phyloP scores from a whole-genome alignment of 2,329 filamentous ascomycete genomes.

The Aschersonia sp. region DNA sequence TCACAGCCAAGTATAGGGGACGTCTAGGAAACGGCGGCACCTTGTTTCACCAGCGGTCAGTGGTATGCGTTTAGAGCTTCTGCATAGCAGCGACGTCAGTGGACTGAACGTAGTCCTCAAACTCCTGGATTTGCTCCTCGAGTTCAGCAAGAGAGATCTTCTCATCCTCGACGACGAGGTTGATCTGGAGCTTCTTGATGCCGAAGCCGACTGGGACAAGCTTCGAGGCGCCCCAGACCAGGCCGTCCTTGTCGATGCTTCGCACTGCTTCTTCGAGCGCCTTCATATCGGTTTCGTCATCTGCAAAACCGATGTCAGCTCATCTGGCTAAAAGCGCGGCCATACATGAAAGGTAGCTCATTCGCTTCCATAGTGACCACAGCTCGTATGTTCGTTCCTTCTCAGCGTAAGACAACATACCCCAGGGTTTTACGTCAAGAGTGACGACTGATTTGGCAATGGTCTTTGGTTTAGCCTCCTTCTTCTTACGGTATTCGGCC shows the following conservation, averaged over 20 bases:
- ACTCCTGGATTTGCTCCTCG: slow-evolving; percentile 64
- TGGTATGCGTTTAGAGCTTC: slow-evolving; percentile 54
- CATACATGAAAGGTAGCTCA: too few species aligned
- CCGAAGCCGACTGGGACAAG: slow-evolving; percentile 85
- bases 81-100: slow-evolving; percentile 83
- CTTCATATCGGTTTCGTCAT: slow-evolving; percentile 88
- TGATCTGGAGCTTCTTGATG: slow-evolving; percentile 99
- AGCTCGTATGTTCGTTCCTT: not conserved
- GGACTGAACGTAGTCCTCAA: slow-evolving; percentile 95
- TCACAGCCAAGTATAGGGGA: not conserved
- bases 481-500: slow-evolving; percentile 92
- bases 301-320: slow-evolving; percentile 20
- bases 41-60: not conserved
- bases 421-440: slow-evolving; percentile 96
- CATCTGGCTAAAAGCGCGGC: not conserved
- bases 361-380: too few species aligned
- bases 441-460: slow-evolving; percentile 94
- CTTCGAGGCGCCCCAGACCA: slow-evolving; percentile 90
- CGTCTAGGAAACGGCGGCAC: not conserved
- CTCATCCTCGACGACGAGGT: slow-evolving; percentile 92
- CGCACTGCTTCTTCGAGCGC: slow-evolving; percentile 70
- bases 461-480: slow-evolving; percentile 81
- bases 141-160: slow-evolving; percentile 83
- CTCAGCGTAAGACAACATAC: slow-evolving; percentile 43
- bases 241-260: slow-evolving; percentile 77